Conservation (phyloP, 148 eudicot genomes). For the Tetragonia tetragonoides region DNA sequence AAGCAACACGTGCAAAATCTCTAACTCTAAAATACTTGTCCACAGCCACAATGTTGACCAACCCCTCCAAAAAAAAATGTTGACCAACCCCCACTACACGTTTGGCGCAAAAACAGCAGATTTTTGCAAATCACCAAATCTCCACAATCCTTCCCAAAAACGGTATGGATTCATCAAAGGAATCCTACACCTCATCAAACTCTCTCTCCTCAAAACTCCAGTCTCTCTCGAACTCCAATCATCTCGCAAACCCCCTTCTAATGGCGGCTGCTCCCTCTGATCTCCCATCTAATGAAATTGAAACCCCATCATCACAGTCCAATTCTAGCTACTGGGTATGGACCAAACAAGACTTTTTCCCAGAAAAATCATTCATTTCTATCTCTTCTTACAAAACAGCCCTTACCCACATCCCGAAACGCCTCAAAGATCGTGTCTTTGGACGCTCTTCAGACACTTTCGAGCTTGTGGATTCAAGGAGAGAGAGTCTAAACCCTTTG, state of each 20-base stretch:
- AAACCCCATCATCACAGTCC: neutral
- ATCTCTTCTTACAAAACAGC: slow-evolving; percentile 49
- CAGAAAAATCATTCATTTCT: slow-evolving; percentile 61
- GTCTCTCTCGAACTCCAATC: neutral
- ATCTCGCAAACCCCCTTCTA: slow-evolving; percentile 18
- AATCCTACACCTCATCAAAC: slow-evolving; percentile 1
- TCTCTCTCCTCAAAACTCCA: neutral
- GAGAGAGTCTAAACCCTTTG: slow-evolving; percentile 47
- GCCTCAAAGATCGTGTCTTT: slow-evolving; percentile 57
- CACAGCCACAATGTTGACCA: too few species aligned
- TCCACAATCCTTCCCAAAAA: neutral
- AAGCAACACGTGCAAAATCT: too few species aligned
- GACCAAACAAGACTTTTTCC: slow-evolving; percentile 68
- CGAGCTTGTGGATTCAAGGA: slow-evolving; percentile 42
- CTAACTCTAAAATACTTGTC: too few species aligned
- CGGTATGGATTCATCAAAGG: neutral
- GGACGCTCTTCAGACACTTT: slow-evolving; percentile 56
- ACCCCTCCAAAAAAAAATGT: too few species aligned
- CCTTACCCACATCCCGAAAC: slow-evolving; percentile 37
- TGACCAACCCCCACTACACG: too few species aligned
- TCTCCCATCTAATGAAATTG: neutral
- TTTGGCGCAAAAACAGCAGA: too few species aligned
- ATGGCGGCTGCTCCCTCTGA: slow-evolving; percentile 5
- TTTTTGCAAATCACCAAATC: too few species aligned
- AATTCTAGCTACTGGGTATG: slow-evolving; percentile 48